Conservation (phyloP, 2,329 filamentous ascomycete genomes). For the Cryphonectria parasitica region DNA sequence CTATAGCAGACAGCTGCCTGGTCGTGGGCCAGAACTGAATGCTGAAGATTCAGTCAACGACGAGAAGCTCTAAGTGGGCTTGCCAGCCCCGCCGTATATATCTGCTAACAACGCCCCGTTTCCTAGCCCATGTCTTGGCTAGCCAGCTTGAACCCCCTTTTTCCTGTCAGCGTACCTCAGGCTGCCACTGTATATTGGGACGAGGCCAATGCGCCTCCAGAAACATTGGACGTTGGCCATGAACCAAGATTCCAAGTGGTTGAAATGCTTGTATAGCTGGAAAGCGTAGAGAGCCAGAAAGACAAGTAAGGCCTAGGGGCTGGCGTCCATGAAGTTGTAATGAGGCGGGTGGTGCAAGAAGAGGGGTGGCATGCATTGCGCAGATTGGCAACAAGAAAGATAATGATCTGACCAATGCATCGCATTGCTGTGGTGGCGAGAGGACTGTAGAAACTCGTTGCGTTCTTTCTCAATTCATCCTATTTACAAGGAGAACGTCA, state of each 20-base stretch:
- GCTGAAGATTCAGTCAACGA: background rate
- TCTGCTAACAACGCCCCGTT: background rate
- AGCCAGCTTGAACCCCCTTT: background rate
- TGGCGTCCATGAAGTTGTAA: too few relatives aligned
- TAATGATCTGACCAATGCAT: too few relatives aligned
- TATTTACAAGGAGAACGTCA: background rate
- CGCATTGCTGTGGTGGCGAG: too few relatives aligned
- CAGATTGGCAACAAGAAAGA: too few relatives aligned
- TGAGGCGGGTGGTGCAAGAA: too few relatives aligned
- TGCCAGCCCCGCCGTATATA: background rate
- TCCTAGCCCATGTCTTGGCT: background rate
- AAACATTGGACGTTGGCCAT: background rate
- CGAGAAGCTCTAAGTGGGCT: background rate
- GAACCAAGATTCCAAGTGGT: background rate
- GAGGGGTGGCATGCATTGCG: too few relatives aligned
- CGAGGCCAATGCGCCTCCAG: background rate
- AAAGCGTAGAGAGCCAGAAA: too few relatives aligned
- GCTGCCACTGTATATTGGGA: too few relatives aligned
- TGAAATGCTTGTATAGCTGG: background rate
- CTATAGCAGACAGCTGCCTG: background rate
- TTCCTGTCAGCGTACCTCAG: background rate
- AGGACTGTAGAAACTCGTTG: background rate
- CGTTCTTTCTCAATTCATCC: background rate
- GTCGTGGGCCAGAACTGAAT: background rate
- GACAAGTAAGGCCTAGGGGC: too few relatives aligned